Percentiles rank a stretch among this genome's conserved stretches.
phyloP scores from a whole-genome alignment of 169 alveolate species.

The Cryptosporidium xiaoi region DNA sequence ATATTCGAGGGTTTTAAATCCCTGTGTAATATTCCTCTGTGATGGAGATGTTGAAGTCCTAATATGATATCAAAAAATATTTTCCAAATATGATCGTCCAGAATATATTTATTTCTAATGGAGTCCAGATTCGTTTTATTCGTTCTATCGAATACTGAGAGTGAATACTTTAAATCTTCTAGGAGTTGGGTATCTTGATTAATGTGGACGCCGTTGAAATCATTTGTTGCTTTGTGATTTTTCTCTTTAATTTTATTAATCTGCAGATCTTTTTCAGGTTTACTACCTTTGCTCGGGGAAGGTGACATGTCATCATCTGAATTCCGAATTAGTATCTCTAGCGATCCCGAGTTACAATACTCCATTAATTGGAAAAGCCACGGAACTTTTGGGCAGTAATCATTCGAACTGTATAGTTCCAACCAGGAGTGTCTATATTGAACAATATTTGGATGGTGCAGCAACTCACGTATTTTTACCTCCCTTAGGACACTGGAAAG shows the following conservation, averaged over 20 bases:
- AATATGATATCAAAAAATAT: slow-evolving; percentile 76
- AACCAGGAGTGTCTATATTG: slow-evolving; percentile 86
- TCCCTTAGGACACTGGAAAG: slow-evolving; percentile 81
- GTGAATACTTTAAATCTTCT: background rate
- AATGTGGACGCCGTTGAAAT: background rate
- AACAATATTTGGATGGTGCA: slow-evolving; percentile 83
- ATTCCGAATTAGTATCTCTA: background rate
- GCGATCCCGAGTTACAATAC: slow-evolving; percentile 85
- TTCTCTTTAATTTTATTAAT: background rate
- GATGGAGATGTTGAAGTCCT: slow-evolving; percentile 81
- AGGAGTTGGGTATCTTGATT: background rate
- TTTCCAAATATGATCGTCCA: slow-evolving; percentile 73
- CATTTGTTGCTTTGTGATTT: background rate
- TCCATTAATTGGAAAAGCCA: slow-evolving; percentile 88
- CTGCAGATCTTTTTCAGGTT: background rate
- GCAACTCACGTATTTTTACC: slow-evolving; percentile 83
- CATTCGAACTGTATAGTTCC: slow-evolving; percentile 84
- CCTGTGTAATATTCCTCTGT: slow-evolving; percentile 78
- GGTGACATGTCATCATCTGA: background rate
- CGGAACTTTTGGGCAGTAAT: slow-evolving; percentile 84
- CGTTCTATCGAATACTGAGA: background rate
- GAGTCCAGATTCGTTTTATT: background rate
- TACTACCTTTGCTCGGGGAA: background rate
- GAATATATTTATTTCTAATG: background rate
- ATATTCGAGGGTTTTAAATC: slow-evolving; percentile 79